Base-by-base conservation (phyloP, 202 grass and related monocot species). In the Schoenoplectus triqueter region DNA sequence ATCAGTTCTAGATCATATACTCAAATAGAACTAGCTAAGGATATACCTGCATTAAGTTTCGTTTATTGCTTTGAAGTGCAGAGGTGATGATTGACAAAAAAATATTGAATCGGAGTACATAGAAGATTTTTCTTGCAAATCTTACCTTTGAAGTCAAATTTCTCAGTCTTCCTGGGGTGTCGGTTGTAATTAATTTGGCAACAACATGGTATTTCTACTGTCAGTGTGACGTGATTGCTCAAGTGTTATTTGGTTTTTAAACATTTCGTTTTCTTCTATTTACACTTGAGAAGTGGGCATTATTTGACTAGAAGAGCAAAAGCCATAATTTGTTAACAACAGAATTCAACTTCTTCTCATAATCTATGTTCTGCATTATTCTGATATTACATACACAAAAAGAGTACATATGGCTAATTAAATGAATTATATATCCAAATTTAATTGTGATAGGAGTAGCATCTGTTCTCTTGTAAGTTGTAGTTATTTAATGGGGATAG, bases 251-350 rank as follows among this genome's bases (percentile, higher is more conserved):
- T 61, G 31, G 14, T 42, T 15, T 42, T 59, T 15, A 17, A 79
- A 79, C 55, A 2, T 8, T 45, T 61, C 15, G 13, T 61, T 59
- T 17, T 40, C 4, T 56, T 73, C 44, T 59, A 31, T 78, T 78
- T 31, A 78, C 14, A 60, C 74, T 78, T 55, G 31, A 78, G 19
- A 78, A 60, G 54, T 78, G 10, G 22, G 22, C 14, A 61, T 79
- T 79, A 13, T 61, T 79, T 79, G 75, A 79, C 40, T 61, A 60
- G 6, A 8, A 44, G 74, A 59, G 6, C 31, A 1, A 31, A 31
- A 31, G 31, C 31, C 55, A 79, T 61, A 79, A 79, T 45, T 79
- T 60, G 31, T 44, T 61, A 17, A 79, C 75, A 61, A 45, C 45
- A 79, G 39, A 44, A 79, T 61, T 18, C 2, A 21, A 44, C 17